Conservation (phyloP, 2,329 filamentous ascomycete genomes). For the Cladobotryum protrusum region DNA sequence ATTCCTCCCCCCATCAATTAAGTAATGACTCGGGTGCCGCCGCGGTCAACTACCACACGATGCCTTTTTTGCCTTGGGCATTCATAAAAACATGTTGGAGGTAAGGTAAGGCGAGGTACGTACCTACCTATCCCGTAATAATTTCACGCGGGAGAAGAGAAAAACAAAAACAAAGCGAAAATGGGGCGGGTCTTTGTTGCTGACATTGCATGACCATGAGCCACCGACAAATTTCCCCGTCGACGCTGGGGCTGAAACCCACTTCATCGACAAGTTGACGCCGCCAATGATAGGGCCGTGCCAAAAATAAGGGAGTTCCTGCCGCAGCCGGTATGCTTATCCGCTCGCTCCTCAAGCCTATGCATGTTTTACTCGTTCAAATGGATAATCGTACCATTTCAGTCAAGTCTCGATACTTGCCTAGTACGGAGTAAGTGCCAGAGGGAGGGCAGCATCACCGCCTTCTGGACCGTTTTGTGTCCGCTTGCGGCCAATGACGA, state of each 20-base stretch:
- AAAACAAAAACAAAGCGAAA: background rate
- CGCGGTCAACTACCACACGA: background rate
- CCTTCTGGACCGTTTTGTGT: too few species aligned
- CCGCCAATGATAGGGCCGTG: background rate
- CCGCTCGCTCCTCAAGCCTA: background rate
- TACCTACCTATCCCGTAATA: background rate
- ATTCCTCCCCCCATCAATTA: background rate
- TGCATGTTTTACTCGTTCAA: background rate
- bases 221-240: conserved; percentile 4
- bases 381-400: too few species aligned
- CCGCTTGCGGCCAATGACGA: too few species aligned
- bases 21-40: background rate
- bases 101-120: too few species aligned
- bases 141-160: background rate
- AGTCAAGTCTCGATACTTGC: too few species aligned
- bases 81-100: too few species aligned
- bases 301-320: background rate
- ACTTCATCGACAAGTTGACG: background rate
- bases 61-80: too few species aligned
- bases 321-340: background rate
- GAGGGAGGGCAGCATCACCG: too few species aligned
- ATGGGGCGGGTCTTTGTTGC: background rate
- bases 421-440: too few species aligned
- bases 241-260: conserved; percentile 2
- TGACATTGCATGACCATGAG: conserved; percentile 1